Conservation (phyloP, 352 stramenopile species). For the Pythium angustatum region DNA sequence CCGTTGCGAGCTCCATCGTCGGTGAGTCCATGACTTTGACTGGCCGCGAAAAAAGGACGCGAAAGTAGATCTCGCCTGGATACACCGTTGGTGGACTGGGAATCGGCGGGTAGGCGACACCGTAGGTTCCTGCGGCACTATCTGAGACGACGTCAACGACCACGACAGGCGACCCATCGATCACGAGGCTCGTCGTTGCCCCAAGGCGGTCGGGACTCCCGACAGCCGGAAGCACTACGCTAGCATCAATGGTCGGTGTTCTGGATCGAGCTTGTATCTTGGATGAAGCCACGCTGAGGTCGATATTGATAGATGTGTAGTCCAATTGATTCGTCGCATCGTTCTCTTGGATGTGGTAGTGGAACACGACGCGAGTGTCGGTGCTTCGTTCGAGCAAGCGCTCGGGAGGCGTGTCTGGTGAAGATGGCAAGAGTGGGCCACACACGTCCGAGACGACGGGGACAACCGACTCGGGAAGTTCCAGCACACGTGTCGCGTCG, state of each 20-base stretch:
- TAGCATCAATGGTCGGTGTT: slow-evolving; percentile 36
- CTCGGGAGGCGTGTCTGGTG: slow-evolving; percentile 34
- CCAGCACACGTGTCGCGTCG: slow-evolving; percentile 41
- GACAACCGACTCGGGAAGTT: slow-evolving; percentile 44
- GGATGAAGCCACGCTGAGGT: slow-evolving; percentile 21
- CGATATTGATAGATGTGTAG: slow-evolving; percentile 31
- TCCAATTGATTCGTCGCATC: slow-evolving; percentile 37
- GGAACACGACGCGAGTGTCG: slow-evolving; percentile 53
- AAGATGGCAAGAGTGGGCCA: slow-evolving; percentile 43
- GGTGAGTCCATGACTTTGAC: slow-evolving; percentile 50
- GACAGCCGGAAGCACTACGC: slow-evolving; percentile 36
- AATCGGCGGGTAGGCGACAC: slow-evolving; percentile 54
- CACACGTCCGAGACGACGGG: slow-evolving; percentile 53
- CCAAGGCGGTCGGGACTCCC: slow-evolving; percentile 32
- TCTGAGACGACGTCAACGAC: slow-evolving; percentile 52
- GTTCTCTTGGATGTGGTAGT: slow-evolving; percentile 46
- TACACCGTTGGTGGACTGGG: slow-evolving; percentile 50
- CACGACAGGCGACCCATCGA: slow-evolving; percentile 48
- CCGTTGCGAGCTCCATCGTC: slow-evolving; percentile 58
- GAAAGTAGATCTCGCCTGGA: slow-evolving; percentile 71
- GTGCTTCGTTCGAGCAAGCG: slow-evolving; percentile 39
- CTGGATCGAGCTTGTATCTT: slow-evolving; percentile 39
- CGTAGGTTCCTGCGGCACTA: slow-evolving; percentile 52
- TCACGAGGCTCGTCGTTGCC: slow-evolving; percentile 34
- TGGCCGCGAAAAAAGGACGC: slow-evolving; percentile 56